Evolutionary conservation across 768 basidiomycete species (phyloP).

Genomic region (Leccinum broughii): DNA sequence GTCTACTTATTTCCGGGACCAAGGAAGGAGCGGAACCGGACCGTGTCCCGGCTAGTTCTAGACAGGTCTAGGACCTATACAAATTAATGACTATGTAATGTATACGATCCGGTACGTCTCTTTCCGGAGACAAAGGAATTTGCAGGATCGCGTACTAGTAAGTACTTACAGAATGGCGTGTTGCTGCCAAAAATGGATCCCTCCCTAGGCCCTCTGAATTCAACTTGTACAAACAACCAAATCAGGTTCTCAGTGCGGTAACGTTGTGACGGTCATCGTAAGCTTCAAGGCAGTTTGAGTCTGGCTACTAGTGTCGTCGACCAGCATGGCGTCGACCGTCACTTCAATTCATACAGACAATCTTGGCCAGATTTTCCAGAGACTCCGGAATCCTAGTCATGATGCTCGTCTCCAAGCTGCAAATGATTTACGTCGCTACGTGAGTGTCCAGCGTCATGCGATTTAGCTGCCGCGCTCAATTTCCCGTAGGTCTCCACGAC

Average conservation of each 20-base stretch:
- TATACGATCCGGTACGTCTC: neutral
- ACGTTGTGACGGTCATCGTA: slow-evolving; percentile 10
- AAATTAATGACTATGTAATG: neutral
- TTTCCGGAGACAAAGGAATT: neutral
- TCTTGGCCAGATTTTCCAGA: slow-evolving; percentile 65
- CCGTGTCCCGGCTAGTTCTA: neutral
- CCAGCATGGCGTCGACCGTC: slow-evolving; percentile 61
- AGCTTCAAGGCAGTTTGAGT: slow-evolving; percentile 7
- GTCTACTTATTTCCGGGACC: neutral
- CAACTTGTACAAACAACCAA: slow-evolving; percentile 33
- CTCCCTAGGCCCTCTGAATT: slow-evolving; percentile 18
- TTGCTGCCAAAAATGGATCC: slow-evolving; percentile 18
- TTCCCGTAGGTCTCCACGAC: slow-evolving; percentile 62
- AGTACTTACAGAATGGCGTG: neutral
- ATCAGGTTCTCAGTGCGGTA: slow-evolving; percentile 8
- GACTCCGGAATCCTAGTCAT: slow-evolving; percentile 60
- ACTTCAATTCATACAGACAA: slow-evolving; percentile 60
- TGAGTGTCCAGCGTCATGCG: slow-evolving; percentile 36
- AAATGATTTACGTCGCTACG: slow-evolving; percentile 72
- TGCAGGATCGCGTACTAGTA: neutral
- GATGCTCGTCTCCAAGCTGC: slow-evolving; percentile 72
- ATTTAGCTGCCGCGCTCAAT: slow-evolving; percentile 13
- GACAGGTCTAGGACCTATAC: neutral
- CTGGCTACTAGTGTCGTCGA: slow-evolving; percentile 10
- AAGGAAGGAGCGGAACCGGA: neutral